Base-by-base conservation (phyloP, 768 basidiomycete genomes). In the Cubamyces lactineus region DNA sequence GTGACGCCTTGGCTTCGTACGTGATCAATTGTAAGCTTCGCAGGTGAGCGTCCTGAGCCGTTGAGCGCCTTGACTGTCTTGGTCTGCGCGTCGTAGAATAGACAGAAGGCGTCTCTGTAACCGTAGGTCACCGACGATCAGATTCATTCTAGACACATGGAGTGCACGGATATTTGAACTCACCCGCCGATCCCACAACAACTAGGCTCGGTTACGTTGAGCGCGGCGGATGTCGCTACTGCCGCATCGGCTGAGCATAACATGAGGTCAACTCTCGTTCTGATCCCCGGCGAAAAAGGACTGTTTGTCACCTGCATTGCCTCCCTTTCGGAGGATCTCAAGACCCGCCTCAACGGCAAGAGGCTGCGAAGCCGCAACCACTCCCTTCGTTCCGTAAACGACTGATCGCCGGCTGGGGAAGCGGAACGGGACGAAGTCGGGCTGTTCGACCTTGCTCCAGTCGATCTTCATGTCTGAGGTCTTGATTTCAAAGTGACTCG, bases 121-220 rank as follows among this genome's bases (percentile, higher is more conserved):
- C 24, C 16, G 45, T 23, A 5, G 7, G 30, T 45, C n/a, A 2
- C 26, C 34, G 34, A 30, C 15, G 1, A 34, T 45, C 13, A 59
- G 39, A 46, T 41, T 5, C 1, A 54, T 12, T 19, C 49, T 47
- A 30, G 13, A 3, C 21, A n/a, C 26, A 48, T 24, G 16, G 15
- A 19, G 2, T 48, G 23, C 9, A 45, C 16, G 21, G 19, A 5
- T 21, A 5, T 49, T 26, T 16, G 24, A 13, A 73, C 80, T 63
- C 67, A 90, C 92, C 92, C 92, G 70, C 94, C 95, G 59, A 97
- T 92, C n/a, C 96, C 96, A 72, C 93, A 94, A 65, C 77, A 89
- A 67, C 85, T 89, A 26, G 88, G 93, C 68, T 96, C 93, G 0
- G 92, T 94, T 39, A 98, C 87, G 73, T 97, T 98, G 68, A 99